Conservation (phyloP, 768 basidiomycete species). For the Trametopsis cervina region DNA sequence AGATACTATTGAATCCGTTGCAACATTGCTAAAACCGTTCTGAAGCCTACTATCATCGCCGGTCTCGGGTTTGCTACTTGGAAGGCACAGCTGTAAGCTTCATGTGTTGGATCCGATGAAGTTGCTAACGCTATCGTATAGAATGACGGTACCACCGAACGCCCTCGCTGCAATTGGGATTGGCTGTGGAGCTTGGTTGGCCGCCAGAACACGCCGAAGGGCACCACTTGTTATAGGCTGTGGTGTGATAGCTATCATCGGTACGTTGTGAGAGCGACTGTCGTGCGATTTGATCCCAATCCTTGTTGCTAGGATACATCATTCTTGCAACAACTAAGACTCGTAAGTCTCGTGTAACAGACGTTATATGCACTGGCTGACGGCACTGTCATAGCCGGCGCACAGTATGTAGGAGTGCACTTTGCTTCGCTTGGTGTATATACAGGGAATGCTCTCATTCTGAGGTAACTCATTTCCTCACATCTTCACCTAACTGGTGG, state of each 20-base stretch:
- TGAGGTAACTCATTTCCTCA: constrained; percentile 31
- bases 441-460: constrained; percentile 47
- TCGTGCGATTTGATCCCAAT: constrained; percentile 1
- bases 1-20: neutral
- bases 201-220: constrained; percentile 25
- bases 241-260: neutral
- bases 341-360: neutral
- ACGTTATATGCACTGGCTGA: neutral
- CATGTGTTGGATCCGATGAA: no score
- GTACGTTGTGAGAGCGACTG: no score
- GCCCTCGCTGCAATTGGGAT: constrained; percentile 42
- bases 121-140: no score
- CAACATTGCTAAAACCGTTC: neutral
- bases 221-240: neutral
- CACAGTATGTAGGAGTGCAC: constrained; percentile 52
- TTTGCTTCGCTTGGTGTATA: constrained; percentile 51
- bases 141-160: constrained; percentile 57
- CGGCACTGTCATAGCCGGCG: constrained; percentile 26
- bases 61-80: neutral
- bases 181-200: constrained; percentile 43
- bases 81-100: no score
- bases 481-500: neutral
- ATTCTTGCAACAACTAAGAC: constrained; percentile 42
- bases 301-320: constrained; percentile 39
- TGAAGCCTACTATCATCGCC: neutral